Conservation (phyloP, 1,139 yeast species). For the Lodderomyces jiufengensis region DNA sequence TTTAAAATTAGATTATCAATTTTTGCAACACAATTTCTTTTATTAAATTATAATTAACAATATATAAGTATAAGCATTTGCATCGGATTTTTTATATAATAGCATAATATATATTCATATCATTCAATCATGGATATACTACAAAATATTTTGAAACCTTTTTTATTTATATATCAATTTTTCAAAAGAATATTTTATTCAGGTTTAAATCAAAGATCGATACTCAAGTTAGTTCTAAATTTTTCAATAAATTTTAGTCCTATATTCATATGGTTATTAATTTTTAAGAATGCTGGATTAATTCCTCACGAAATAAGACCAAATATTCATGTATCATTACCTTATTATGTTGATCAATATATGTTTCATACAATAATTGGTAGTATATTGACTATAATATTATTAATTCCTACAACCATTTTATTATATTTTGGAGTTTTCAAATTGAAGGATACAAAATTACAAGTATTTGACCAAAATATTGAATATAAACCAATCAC, state of each 20-base stretch:
- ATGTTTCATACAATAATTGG: conserved; percentile 24
- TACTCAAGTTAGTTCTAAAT: conserved; percentile 36
- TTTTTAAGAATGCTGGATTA: conserved; percentile 58
- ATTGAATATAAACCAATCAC: background rate
- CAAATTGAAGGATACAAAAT: conserved; percentile 1
- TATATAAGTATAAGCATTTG: too few species aligned
- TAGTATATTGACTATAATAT: conserved; percentile 15
- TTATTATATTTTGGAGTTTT: conserved; percentile 13
- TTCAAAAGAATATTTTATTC: conserved; percentile 19
- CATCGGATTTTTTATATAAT: too few species aligned
- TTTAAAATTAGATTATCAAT: too few species aligned
- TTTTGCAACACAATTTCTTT: too few species aligned
- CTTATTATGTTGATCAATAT: conserved; percentile 38
- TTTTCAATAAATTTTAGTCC: conserved; percentile 52
- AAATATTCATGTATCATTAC: conserved; percentile 46
- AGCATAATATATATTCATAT: too few species aligned
- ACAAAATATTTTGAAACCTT: conserved; percentile 1
- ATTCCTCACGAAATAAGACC: conserved; percentile 60
- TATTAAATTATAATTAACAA: too few species aligned
- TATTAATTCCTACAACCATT: conserved; percentile 14
- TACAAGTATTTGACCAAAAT: background rate
- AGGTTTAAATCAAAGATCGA: conserved; percentile 36
- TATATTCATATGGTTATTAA: conserved; percentile 52
- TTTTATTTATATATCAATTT: conserved; percentile 19
- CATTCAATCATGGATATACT: background rate